These are phyloP conservation scores for Nakazawaea holstii DNA, from an alignment of 805 yeast genomes.

Conservation along the genomic window DNA sequence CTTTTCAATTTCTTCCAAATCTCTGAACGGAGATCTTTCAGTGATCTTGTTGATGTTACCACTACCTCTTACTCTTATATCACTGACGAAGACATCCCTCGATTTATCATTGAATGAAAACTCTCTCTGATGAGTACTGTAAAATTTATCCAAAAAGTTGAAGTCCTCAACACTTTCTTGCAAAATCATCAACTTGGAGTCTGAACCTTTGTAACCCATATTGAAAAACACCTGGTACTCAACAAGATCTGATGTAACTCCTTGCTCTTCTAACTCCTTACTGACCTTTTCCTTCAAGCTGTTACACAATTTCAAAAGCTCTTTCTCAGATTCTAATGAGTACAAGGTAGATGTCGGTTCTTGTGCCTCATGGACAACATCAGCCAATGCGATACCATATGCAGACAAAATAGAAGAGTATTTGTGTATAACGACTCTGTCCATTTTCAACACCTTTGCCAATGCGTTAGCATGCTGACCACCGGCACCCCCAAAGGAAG, in stretches of 20 bases:
- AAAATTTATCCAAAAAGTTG: conserved; percentile 39
- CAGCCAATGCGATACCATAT: conserved; percentile 36
- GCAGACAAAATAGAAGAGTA: conserved; percentile 44
- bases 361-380: conserved; percentile 26
- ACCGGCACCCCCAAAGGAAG: conserved; percentile 47
- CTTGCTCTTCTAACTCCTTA: conserved; percentile 26
- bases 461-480: conserved; percentile 41
- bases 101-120: conserved; percentile 58
- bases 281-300: conserved; percentile 14
- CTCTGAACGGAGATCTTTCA: conserved; percentile 22
- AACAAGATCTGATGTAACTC: conserved; percentile 11
- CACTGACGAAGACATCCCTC: conserved; percentile 59
- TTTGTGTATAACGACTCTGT: conserved; percentile 36
- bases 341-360: conserved; percentile 20
- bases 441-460: conserved; percentile 35
- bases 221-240: conserved; percentile 25
- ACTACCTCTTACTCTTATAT: conserved; percentile 52
- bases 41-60: conserved; percentile 36
- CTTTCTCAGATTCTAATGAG: conserved; percentile 9
- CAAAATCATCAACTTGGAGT: conserved; percentile 64
- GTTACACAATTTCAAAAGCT: conserved; percentile 14
- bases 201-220: conserved; percentile 41
- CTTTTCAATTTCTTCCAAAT: conserved; percentile 12
- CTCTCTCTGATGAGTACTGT: conserved; percentile 53
- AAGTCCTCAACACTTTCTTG: conserved; percentile 18